Conservation (phyloP, 202 grass and related monocot genomes). For the Carex arenaria region DNA sequence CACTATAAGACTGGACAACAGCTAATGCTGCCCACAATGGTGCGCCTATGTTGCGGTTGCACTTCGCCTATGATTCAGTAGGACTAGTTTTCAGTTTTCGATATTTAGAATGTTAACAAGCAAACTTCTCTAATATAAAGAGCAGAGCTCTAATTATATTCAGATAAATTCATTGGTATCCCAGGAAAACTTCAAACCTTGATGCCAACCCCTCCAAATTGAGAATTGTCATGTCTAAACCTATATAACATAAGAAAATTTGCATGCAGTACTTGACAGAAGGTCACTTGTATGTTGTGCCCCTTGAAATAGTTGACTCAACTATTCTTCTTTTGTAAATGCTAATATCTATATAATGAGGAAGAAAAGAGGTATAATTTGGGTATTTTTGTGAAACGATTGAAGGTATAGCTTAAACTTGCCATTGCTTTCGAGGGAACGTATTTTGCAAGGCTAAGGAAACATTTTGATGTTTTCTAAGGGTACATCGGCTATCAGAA, state of each 20-base stretch:
- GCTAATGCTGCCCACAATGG: slow-evolving; percentile 73
- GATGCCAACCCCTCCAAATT: neutral
- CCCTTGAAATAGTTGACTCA: slow-evolving; percentile 1
- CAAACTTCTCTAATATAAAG: neutral
- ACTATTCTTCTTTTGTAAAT: neutral
- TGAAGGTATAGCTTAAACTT: neutral
- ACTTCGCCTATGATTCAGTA: slow-evolving; percentile 43
- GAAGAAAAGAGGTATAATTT: neutral
- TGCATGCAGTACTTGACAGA: too few relatives aligned
- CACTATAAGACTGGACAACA: slow-evolving; percentile 83
- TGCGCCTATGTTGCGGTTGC: slow-evolving; percentile 33
- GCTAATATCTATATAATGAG: neutral
- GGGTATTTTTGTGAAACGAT: neutral
- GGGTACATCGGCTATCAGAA: slow-evolving; percentile 1
- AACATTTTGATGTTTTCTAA: neutral
- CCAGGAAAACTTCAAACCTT: neutral
- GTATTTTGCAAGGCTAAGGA: neutral
- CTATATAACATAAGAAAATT: neutral
- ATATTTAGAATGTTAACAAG: neutral
- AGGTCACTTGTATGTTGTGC: neutral
- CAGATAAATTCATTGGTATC: neutral
- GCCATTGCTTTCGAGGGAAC: neutral
- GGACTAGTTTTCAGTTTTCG: neutral
- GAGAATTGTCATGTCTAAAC: neutral
- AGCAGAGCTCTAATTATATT: neutral